A percentile compares a stretch with the other conserved stretches of the same genome.
Conservation (phyloP, 495 filamentous ascomycete species). For the Aspergillus hancockii region DNA sequence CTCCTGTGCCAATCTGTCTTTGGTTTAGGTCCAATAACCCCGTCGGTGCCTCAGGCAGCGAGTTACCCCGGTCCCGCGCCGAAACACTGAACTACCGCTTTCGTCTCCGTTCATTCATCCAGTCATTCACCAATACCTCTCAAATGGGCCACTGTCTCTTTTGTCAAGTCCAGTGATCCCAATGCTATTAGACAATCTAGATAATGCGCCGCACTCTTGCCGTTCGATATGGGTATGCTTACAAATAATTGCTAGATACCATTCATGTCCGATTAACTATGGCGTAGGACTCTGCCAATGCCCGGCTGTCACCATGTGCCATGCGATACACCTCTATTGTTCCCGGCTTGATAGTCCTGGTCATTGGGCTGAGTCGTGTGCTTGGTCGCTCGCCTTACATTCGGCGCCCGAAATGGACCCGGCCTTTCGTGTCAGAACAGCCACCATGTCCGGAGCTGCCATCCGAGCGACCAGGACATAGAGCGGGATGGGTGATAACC, state of each 20-base stretch:
- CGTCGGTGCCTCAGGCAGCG: no score
- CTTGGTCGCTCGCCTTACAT: conserved; percentile 24
- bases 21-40: no score
- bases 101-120: no score
- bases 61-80: no score
- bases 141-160: not conserved
- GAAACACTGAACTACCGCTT: not conserved
- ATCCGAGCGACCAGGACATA: conserved; percentile 25
- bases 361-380: conserved; percentile 40
- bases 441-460: conserved; percentile 32
- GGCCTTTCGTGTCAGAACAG: conserved; percentile 47
- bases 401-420: conserved; percentile 51
- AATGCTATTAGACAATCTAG: conserved; percentile 13
- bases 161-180: not conserved
- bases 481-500: conserved; percentile 32
- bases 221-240: conserved; percentile 23
- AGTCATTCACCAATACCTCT: not conserved
- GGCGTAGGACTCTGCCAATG: conserved; percentile 49
- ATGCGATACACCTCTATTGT: conserved; percentile 48
- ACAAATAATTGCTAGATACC: not conserved
- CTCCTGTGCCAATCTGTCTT: no score
- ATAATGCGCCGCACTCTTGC: conserved; percentile 14
- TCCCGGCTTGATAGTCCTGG: conserved; percentile 42
- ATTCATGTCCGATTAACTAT: not conserved
- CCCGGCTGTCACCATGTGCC: conserved; percentile 49